Evolutionary conservation across 73 alveolate genomes (phyloP).

Genomic region (Diophrys sp.): DNA sequence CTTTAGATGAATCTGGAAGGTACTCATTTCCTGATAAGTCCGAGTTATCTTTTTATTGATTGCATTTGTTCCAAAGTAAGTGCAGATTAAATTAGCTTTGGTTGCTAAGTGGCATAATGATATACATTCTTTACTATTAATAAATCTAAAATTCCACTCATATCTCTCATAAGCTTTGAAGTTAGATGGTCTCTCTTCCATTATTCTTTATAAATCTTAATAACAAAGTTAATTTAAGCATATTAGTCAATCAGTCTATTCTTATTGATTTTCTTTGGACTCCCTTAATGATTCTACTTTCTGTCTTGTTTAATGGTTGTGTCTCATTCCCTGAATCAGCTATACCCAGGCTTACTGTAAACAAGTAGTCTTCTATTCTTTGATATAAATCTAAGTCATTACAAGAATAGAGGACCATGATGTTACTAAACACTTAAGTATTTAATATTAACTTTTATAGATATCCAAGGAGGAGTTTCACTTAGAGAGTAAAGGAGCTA

Average conservation of each 20-base stretch:
- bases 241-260: background rate
- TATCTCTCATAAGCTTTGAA: background rate
- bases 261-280: slow-evolving; percentile 1
- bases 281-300: background rate
- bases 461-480: slow-evolving; percentile 1
- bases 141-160: too few species aligned
- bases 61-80: too few species aligned
- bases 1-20: too few species aligned
- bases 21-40: too few species aligned
- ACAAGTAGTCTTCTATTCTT: background rate
- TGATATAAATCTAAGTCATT: background rate
- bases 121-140: background rate
- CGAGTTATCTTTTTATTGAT: too few species aligned
- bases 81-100: too few species aligned
- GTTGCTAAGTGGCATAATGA: background rate
- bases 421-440: slow-evolving; percentile 10
- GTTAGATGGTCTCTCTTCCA: background rate
- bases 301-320: background rate
- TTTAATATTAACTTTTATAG: slow-evolving; percentile 1
- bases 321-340: background rate
- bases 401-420: background rate
- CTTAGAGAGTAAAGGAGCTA: slow-evolving; percentile 42
- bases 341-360: slow-evolving; percentile 9
- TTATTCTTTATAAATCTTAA: background rate
- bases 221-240: too few species aligned